phyloP scores from a whole-genome alignment of 2,329 filamentous ascomycete genomes.

The Talaromyces amestolkiae region DNA sequence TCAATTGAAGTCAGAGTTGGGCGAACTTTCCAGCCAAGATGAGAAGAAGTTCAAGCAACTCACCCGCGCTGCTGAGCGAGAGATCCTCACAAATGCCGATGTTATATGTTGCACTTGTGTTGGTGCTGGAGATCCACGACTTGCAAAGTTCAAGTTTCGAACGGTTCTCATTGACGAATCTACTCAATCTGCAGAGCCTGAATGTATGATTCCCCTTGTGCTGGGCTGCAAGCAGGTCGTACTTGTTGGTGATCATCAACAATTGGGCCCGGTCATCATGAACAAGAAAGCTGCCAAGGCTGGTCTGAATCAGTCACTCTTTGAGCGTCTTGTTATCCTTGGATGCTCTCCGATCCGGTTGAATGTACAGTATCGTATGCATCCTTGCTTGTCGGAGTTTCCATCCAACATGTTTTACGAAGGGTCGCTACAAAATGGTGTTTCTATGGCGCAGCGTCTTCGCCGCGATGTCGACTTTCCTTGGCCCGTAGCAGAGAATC shows the following conservation, averaged over 20 bases:
- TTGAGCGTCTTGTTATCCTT: constrained; percentile 93
- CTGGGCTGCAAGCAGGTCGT: constrained; percentile 98
- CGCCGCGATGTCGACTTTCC: constrained; percentile 95
- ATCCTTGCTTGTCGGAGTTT: constrained; percentile 93
- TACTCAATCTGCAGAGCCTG: constrained; percentile 94
- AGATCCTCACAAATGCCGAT: constrained; percentile 92
- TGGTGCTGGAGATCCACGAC: constrained; percentile 89
- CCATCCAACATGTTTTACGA: constrained; percentile 99
- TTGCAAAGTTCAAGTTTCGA: constrained; percentile 96
- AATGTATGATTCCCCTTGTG: constrained; percentile 97
- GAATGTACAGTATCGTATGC: constrained; percentile 98
- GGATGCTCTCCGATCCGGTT: constrained; percentile 85
- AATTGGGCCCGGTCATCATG: constrained; percentile 98
- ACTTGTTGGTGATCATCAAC: constrained; percentile 97
- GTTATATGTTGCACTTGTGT: constrained; percentile 99
- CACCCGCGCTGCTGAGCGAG: constrained; percentile 87
- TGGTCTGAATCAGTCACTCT: constrained; percentile 95
- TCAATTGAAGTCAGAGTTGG: constrained; percentile 85
- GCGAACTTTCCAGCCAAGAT: constrained; percentile 89
- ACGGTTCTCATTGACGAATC: constrained; percentile 98
- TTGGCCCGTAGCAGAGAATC: constrained; percentile 89
- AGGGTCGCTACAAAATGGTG: constrained; percentile 92
- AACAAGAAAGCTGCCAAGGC: constrained; percentile 99
- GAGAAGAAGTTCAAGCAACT: constrained; percentile 99
- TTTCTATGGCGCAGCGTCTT: constrained; percentile 83